These are phyloP conservation scores for Leccinum olivaceopallidum DNA, from an alignment of 768 basidiomycete genomes.

Conservation along the genomic window DNA sequence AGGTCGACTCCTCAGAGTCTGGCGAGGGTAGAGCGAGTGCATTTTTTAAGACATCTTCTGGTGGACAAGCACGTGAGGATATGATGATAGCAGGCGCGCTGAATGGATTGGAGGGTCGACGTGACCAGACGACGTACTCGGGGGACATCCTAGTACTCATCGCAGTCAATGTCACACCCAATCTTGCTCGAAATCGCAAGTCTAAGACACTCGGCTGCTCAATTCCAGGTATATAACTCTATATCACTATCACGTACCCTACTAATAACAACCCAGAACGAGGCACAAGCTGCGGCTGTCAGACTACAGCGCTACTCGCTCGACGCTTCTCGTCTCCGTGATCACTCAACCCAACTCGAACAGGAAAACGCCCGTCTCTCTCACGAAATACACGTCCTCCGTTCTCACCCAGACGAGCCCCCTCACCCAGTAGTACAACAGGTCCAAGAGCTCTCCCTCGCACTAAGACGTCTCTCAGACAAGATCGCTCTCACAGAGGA, in stretches of 20 bases:
- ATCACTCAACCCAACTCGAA: slow-evolving; percentile 40
- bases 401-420: slow-evolving; percentile 49
- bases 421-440: slow-evolving; percentile 39
- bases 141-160: slow-evolving; percentile 1
- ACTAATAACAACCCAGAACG: slow-evolving; percentile 48
- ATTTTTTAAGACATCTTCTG: slow-evolving; percentile 52
- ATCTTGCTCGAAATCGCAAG: slow-evolving; percentile 49
- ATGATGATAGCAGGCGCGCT: slow-evolving; percentile 72
- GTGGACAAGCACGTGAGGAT: slow-evolving; percentile 62
- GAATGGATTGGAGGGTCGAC: slow-evolving; percentile 64
- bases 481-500: slow-evolving; percentile 66
- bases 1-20: slow-evolving; percentile 43
- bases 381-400: slow-evolving; percentile 57
- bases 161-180: slow-evolving; percentile 26
- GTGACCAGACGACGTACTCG: slow-evolving; percentile 70
- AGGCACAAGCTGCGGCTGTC: slow-evolving; percentile 63
- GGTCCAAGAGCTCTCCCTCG: slow-evolving; percentile 60
- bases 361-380: slow-evolving; percentile 57
- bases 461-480: slow-evolving; percentile 66
- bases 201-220: slow-evolving; percentile 45
- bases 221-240: slow-evolving; percentile 45
- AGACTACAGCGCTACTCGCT: slow-evolving; percentile 66
- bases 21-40: slow-evolving; percentile 56
- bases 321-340: slow-evolving; percentile 39
- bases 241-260: background rate